Evolutionary conservation across 73 alveolate genomes (phyloP).

Genomic region (Tetrahymena elliotti): DNA sequence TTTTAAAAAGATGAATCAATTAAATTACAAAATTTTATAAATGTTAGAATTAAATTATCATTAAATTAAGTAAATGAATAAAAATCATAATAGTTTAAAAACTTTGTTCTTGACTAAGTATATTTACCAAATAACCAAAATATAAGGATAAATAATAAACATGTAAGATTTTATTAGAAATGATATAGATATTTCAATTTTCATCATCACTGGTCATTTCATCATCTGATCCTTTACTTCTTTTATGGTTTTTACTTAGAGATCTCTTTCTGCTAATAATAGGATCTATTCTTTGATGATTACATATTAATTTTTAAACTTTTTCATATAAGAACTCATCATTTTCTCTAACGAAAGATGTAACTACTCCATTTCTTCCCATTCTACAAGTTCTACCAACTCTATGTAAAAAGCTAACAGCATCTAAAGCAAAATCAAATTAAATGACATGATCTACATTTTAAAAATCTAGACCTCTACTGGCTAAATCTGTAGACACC

Average conservation of each 20-base stretch:
- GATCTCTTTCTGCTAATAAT: background rate
- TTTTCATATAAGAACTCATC: slow-evolving; percentile 28
- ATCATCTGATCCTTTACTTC: background rate
- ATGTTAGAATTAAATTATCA: too few species aligned
- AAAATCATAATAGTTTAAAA: too few species aligned
- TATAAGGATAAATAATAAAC: too few species aligned
- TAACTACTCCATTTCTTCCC: slow-evolving; percentile 63
- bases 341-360: slow-evolving; percentile 44
- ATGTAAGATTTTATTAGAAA: too few species aligned
- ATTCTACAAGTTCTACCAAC: slow-evolving; percentile 87
- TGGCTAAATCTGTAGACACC: slow-evolving; percentile 8
- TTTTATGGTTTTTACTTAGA: background rate
- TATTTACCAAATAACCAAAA: too few species aligned
- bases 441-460: slow-evolving; percentile 58
- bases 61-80: too few species aligned
- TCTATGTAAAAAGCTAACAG: slow-evolving; percentile 67
- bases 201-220: background rate
- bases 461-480: slow-evolving; percentile 60
- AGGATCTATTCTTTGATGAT: background rate
- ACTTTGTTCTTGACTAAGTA: too few species aligned
- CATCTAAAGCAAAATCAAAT: slow-evolving; percentile 48
- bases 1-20: too few species aligned
- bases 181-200: background rate
- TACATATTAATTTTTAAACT: background rate
- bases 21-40: too few species aligned